Base-by-base conservation (phyloP, 345 rosid genomes). In the Hibiscus trionum region DNA sequence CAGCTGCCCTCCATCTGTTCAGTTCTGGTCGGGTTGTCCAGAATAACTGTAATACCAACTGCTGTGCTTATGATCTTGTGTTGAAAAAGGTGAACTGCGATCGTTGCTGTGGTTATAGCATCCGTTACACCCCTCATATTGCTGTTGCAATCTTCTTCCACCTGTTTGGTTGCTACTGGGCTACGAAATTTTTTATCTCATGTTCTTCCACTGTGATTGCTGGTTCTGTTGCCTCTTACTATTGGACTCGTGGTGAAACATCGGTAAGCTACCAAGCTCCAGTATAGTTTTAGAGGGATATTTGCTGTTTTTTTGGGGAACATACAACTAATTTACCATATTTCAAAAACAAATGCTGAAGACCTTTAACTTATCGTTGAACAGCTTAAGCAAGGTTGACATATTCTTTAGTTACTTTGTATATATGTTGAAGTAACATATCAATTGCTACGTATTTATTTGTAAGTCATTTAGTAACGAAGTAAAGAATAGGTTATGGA, bases 101-200 rank as follows among this genome's bases (percentile, higher is more conserved):
- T 73, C 84, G 46, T 42, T 95, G 99, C 76, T 92, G 99, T 69
- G 97, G 99, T 75, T 92, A 86, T 81, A 84, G 93, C 78, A 80
- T 95, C 79, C 88, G 58, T 78, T 92, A 95, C 79, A 95, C 97
- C 76, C 99, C 99, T 70, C 97, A 95, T 80, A 89, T 95, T 65
- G 85, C 91, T 46, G 63, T 92, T 72, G 89, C 96, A 57, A 88
- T 95, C 77, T 86, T 95, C 75, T 95, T 95, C 84, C 99, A 92
- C 79, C 85, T 95, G 24, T 87, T 92, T 69, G 99, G 99, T n/a
- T 83, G 97, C 73, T 95, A 86, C 66, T 95, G 97, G 99, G 97
- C 92, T 71, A 95, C 99, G 11, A 96, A 95, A 74, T 95, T 90
- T 82, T 82, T 95, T 72, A 80, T 92, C 4, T 93, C 97, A 8